A percentile compares a stretch with the other conserved stretches of the same genome.
Evolutionary conservation across 805 yeast species (phyloP).

Genomic region (Lipomyces sp.): DNA sequence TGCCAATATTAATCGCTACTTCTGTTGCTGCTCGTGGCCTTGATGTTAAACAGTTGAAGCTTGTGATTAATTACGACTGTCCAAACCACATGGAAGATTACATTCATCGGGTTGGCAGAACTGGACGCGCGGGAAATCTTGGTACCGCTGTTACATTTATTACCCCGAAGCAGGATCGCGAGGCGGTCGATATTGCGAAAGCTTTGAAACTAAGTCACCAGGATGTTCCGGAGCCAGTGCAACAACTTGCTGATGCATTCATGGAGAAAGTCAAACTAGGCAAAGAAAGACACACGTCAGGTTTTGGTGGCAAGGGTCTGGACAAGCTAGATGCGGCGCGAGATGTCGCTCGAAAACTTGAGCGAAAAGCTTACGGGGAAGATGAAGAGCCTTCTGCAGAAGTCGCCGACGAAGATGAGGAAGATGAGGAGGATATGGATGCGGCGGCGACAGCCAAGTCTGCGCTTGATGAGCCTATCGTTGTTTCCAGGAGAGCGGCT

Average conservation of each 20-base stretch:
- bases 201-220: conserved; percentile 65
- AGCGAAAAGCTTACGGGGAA: conserved; percentile 56
- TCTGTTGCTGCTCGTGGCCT: conserved; percentile 94
- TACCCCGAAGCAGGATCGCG: conserved; percentile 61
- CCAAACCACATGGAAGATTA: conserved; percentile 94
- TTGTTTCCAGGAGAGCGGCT: conserved; percentile 24
- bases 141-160: conserved; percentile 83
- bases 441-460: conserved; percentile 11
- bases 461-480: conserved; percentile 30
- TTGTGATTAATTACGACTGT: conserved; percentile 81
- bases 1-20: conserved; percentile 77
- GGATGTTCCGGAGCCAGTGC: conserved; percentile 58
- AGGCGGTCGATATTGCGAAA: conserved; percentile 69
- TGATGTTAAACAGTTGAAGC: conserved; percentile 82
- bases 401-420: conserved; percentile 43
- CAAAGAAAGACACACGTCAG: conserved; percentile 62
- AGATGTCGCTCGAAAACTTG: conserved; percentile 55
- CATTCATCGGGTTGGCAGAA: conserved; percentile 93
- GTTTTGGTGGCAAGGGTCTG: conserved; percentile 93
- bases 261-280: conserved; percentile 67
- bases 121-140: conserved; percentile 85
- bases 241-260: conserved; percentile 59
- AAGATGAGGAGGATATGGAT: conserved; percentile 29
- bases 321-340: conserved; percentile 72
- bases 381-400: conserved; percentile 42